These are phyloP conservation scores for Haplosporangium gracile DNA, from an alignment of 192 early-diverging fungal species.

Conservation along the genomic window DNA sequence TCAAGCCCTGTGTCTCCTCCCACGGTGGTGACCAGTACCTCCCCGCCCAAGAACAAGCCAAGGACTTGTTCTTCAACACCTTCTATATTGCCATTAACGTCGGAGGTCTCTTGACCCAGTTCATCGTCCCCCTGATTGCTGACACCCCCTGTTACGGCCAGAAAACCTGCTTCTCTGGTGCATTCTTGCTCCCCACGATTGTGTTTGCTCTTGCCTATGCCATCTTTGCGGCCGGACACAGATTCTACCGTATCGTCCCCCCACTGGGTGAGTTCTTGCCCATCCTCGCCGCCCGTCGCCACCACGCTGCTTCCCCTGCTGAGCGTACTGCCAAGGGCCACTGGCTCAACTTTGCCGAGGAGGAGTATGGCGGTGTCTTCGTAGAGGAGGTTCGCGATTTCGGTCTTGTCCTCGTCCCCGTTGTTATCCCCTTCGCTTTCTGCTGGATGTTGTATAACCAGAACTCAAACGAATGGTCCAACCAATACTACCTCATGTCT, in stretches of 20 bases:
- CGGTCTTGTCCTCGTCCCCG: constrained; percentile 37
- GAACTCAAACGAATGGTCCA: constrained; percentile 54
- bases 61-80: constrained; percentile 61
- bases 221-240: constrained; percentile 66
- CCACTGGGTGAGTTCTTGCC: constrained; percentile 69
- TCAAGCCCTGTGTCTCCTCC: constrained; percentile 66
- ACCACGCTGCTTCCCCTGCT: no score
- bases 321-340: constrained; percentile 47
- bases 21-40: constrained; percentile 63
- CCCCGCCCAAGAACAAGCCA: constrained; percentile 55
- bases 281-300: constrained; percentile 16
- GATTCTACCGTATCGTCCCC: constrained; percentile 73
- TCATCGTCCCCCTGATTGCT: constrained; percentile 59
- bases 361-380: constrained; percentile 54
- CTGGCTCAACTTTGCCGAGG: constrained; percentile 62
- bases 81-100: constrained; percentile 70
- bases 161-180: constrained; percentile 59
- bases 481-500: constrained; percentile 57
- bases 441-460: constrained; percentile 60
- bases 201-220: constrained; percentile 58
- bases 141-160: constrained; percentile 53
- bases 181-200: constrained; percentile 56
- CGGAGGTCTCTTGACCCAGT: constrained; percentile 66
- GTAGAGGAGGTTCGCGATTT: constrained; percentile 47
- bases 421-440: constrained; percentile 47